Base-by-base conservation (phyloP, 73 alveolate genomes). In the Tetrahymena elliotti region DNA sequence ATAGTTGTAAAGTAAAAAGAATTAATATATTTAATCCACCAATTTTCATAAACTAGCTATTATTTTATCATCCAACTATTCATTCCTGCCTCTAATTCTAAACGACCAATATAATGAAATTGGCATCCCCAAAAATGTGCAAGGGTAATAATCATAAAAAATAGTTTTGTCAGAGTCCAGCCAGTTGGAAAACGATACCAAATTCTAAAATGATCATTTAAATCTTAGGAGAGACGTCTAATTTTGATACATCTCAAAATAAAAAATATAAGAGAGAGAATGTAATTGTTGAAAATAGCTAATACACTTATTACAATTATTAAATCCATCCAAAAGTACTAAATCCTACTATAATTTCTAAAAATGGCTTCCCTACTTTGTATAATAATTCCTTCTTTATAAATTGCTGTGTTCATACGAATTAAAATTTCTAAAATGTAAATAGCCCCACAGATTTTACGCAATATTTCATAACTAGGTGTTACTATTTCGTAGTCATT, bases 1-100 rank as follows among this genome's bases (percentile, higher is more conserved):
- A 98, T 93, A 41, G 98, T 95, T 20, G 99, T 98, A 97, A 97
- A 98, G 95, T 97, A 98, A 9, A 97, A 68, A 7, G 98, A 35
- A 16, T 98, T 93, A 3, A 98, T 92, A 94, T 98, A 98, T 68
- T 68, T 68, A 31, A 68, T 68, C 34, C 36, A 68, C 88, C 88
- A 68, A 68, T n/a, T 2, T 7, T 68, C 88, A 31, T 68, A 20
- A 24, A 68, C 6, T 8, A 68, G 33, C 1, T n/a, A 31, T 27
- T 68, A 10, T 68, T 31, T 24, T 3, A 68, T 24, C 88, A 68
- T 0, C 88, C 88, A 68, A 10, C 24, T 27, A 24, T 68, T 18
- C 36, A 24, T 27, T 68, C 88, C 88, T 1, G 88, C 38, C n/a
- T 68, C 88, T 1, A 10, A 27, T 24, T 68, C 88, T n/a, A 68